Percentiles rank a stretch among this genome's conserved stretches.
Evolutionary conservation across 768 basidiomycete genomes (phyloP).

Genomic region (Boletus eberwhitei): DNA sequence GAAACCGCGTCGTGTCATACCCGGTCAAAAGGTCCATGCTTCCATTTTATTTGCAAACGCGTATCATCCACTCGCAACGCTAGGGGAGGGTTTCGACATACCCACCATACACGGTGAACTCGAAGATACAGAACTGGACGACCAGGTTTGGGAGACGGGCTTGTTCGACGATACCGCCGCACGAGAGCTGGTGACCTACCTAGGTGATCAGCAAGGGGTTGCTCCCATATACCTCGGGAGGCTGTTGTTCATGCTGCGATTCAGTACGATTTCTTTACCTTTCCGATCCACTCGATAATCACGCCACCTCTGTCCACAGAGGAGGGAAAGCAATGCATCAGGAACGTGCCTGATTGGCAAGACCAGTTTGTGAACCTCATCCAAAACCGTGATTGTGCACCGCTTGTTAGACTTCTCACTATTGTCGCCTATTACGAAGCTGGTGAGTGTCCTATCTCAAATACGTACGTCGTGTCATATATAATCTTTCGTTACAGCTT

Average conservation of each 20-base stretch:
- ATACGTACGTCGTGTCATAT: too few species aligned
- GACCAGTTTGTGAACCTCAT: conserved; percentile 11
- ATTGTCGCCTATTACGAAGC: conserved; percentile 23
- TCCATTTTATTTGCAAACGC: conserved; percentile 22
- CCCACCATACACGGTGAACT: conserved; percentile 1
- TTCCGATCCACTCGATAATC: background rate
- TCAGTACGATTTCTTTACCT: conserved; percentile 8
- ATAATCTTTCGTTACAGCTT: conserved; percentile 1
- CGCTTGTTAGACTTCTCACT: conserved; percentile 19
- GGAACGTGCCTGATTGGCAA: conserved; percentile 13
- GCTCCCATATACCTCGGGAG: conserved; percentile 17
- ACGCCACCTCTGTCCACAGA: conserved; percentile 1
- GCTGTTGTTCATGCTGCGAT: conserved; percentile 21
- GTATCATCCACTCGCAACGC: conserved; percentile 17
- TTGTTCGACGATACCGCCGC: conserved; percentile 21
- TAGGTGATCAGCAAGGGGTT: conserved; percentile 13
- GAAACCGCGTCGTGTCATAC: conserved; percentile 26
- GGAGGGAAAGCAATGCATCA: conserved; percentile 21
- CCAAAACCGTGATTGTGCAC: conserved; percentile 1
- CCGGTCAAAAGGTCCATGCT: conserved; percentile 27
- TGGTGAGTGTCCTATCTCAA: conserved; percentile 5
- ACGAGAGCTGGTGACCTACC: conserved; percentile 6
- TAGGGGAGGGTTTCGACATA: conserved; percentile 25
- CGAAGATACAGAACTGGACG: conserved; percentile 4
- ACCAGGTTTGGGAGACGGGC: conserved; percentile 17